Conservation (phyloP, 169 alveolate species). For the Pseudocohnilembus persalinus region DNA sequence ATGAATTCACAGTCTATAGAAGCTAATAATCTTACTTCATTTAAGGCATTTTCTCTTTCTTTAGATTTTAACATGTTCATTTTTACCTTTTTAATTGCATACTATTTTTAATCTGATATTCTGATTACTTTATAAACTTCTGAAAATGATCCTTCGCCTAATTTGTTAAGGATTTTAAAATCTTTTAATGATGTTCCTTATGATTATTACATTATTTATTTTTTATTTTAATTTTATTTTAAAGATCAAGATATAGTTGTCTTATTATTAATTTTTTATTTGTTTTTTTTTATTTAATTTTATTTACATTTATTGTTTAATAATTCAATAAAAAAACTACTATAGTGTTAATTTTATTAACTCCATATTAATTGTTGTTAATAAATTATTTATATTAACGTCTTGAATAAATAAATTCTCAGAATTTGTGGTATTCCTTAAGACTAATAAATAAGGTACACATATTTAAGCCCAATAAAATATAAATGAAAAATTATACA, state of each 20-base stretch:
- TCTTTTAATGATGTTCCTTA: conserved; percentile 23
- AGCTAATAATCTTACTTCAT: conserved; percentile 80
- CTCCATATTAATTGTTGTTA: no score
- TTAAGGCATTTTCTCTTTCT: conserved; percentile 80
- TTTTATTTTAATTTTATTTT: no score
- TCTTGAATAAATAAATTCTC: background rate
- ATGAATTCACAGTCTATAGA: conserved; percentile 59
- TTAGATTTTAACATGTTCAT: conserved; percentile 55
- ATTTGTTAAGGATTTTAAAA: conserved; percentile 37
- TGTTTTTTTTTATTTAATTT: no score
- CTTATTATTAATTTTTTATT: no score
- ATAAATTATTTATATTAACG: background rate
- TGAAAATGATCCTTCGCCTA: conserved; percentile 65
- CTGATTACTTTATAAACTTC: conserved; percentile 60
- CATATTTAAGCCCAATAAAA: no score
- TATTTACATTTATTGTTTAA: no score
- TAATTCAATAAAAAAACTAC: no score
- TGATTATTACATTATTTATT: no score
- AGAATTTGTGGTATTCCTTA: no score
- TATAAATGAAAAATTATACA: no score
- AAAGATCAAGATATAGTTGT: background rate
- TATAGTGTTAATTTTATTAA: no score
- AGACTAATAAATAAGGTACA: no score
- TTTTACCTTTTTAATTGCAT: conserved; percentile 72
- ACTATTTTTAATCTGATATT: conserved; percentile 56